phyloP scores from a whole-genome alignment of 2,329 filamentous ascomycete genomes.

The Cladobotryum mycophilum region DNA sequence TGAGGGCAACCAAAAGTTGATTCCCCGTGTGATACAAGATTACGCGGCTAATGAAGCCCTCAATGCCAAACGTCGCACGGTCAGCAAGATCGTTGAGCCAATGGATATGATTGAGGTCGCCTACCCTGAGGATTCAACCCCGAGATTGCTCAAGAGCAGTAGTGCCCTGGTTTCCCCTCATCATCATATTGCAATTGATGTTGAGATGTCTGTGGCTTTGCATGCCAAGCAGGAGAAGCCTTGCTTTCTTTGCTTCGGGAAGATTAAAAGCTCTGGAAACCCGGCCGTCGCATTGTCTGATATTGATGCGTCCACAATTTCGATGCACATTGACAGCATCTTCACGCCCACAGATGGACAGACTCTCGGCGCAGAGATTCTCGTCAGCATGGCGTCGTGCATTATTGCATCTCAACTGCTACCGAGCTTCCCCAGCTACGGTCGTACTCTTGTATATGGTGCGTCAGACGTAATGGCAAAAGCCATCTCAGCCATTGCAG shows the following conservation, averaged over 20 bases:
- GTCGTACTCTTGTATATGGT: background rate
- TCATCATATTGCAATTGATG: background rate
- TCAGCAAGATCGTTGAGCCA: background rate
- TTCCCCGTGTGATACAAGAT: background rate
- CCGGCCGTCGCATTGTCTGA: background rate
- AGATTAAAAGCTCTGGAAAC: background rate
- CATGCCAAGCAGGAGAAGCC: background rate
- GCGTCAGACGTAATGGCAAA: background rate
- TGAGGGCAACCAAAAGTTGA: background rate
- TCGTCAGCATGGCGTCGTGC: background rate
- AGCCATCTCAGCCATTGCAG: background rate
- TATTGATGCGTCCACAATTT: background rate
- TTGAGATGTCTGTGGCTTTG: background rate
- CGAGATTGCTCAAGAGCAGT: background rate
- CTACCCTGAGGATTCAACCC: background rate
- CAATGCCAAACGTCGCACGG: background rate
- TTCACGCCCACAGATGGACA: background rate
- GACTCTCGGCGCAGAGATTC: background rate
- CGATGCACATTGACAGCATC: background rate
- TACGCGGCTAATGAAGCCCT: background rate
- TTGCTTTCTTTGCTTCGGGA: background rate
- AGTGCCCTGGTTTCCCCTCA: background rate
- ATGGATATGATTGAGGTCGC: background rate
- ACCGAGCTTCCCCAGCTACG: background rate
- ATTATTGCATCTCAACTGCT: background rate